Conservation (phyloP, 768 basidiomycete species). For the Lyophyllum decastes region DNA sequence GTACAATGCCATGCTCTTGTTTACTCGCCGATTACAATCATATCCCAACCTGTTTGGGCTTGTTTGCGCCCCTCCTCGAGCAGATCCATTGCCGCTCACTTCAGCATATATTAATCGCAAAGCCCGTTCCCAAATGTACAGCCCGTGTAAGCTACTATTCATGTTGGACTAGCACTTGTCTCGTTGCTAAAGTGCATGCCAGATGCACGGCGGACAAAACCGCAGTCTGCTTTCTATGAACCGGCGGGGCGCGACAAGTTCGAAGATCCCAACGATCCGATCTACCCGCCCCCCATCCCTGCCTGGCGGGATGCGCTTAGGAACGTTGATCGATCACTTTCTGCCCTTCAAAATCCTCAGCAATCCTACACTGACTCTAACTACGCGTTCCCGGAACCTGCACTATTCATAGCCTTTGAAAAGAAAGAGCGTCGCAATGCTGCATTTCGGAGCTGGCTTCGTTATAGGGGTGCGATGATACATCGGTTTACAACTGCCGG, state of each 20-base stretch:
- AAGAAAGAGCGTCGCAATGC: neutral
- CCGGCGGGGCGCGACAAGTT: conserved; percentile 6
- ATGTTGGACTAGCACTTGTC: too few species aligned
- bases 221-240: neutral
- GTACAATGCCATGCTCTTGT: too few species aligned
- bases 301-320: conserved; percentile 3
- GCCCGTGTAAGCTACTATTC: conserved; percentile 3
- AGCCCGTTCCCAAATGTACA: neutral
- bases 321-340: neutral
- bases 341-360: neutral
- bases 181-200: too few species aligned
- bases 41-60: too few species aligned
- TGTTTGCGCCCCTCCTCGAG: neutral
- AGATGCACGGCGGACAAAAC: neutral
- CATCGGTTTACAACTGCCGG: neutral
- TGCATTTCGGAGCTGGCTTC: conserved; percentile 4
- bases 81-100: neutral
- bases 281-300: conserved; percentile 7
- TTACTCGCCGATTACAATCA: too few species aligned
- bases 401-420: neutral
- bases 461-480: neutral
- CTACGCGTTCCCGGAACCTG: conserved; percentile 8
- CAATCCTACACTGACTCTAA: neutral
- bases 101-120: neutral
- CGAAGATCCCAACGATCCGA: conserved; percentile 4